A percentile compares a stretch with the other conserved stretches of the same genome.
phyloP scores from a whole-genome alignment of 75 land plant species.

The Sequoia sempervirens region DNA sequence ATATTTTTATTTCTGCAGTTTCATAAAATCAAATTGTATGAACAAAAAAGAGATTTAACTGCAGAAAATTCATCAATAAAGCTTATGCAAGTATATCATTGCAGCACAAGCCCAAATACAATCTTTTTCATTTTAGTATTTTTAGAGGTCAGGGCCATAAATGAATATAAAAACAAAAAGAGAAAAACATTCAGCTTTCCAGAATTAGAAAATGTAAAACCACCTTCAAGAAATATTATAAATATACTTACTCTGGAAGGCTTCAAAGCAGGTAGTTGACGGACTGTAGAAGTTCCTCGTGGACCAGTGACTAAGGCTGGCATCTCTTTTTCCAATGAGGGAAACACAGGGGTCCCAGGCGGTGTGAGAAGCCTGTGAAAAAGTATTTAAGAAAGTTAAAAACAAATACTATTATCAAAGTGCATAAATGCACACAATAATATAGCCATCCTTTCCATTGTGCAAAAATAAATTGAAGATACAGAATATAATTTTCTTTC shows the following conservation, averaged over 20 bases:
- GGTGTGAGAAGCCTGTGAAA: constrained; percentile 76
- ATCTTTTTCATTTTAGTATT: background rate
- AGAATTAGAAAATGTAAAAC: background rate
- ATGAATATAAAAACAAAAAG: background rate
- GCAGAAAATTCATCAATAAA: background rate
- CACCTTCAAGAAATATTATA: background rate
- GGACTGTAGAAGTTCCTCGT: constrained; percentile 34
- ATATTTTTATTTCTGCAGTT: background rate
- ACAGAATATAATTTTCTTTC: background rate
- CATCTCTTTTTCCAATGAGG: constrained; percentile 60
- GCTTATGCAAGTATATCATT: background rate
- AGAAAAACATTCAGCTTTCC: background rate
- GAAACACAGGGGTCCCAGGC: constrained; percentile 79
- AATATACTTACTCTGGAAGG: constrained; percentile 39
- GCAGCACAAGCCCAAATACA: background rate
- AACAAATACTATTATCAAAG: background rate
- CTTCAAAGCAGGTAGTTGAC: constrained; percentile 27
- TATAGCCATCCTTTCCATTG: background rate
- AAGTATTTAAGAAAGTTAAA: background rate
- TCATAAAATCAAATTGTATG: background rate
- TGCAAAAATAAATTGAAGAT: background rate
- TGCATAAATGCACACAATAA: background rate
- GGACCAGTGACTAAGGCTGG: constrained; percentile 17
- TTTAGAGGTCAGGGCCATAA: background rate
- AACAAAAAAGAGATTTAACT: background rate